Conservation (phyloP, 2,329 filamentous ascomycete species). For the Colletotrichum coccodes region DNA sequence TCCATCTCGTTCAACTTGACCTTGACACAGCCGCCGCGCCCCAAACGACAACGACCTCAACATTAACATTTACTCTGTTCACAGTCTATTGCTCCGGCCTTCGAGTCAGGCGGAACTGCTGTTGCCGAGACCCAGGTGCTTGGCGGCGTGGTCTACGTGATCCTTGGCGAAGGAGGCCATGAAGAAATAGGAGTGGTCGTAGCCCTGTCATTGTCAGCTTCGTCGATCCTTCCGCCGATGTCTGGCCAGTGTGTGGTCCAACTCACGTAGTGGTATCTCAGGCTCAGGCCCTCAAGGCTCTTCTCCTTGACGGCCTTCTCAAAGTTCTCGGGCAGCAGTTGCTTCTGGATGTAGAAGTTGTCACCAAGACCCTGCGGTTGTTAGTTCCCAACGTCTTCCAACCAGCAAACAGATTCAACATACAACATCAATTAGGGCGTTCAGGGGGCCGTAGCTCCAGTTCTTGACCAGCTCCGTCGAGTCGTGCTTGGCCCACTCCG, state of each 20-base stretch:
- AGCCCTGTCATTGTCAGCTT: slow-evolving; percentile 63
- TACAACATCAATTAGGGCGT: slow-evolving; percentile 88
- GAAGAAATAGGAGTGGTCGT: slow-evolving; percentile 98
- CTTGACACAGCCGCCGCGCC: neutral
- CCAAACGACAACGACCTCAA: neutral
- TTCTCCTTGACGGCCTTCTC: slow-evolving; percentile 80
- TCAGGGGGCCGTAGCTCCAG: slow-evolving; percentile 73
- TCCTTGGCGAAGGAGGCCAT: slow-evolving; percentile 91
- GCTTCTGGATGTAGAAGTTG: slow-evolving; percentile 95
- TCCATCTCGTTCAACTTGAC: neutral
- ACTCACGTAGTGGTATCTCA: slow-evolving; percentile 83
- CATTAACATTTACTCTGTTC: slow-evolving; percentile 10
- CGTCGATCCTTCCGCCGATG: neutral
- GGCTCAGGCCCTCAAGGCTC: slow-evolving; percentile 76
- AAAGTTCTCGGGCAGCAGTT: slow-evolving; percentile 95
- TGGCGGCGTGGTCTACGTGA: slow-evolving; percentile 91
- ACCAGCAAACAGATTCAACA: slow-evolving; percentile 44
- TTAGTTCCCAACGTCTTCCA: neutral
- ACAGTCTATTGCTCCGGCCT: slow-evolving; percentile 21
- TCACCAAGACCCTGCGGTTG: slow-evolving; percentile 82
- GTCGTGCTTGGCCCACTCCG: slow-evolving; percentile 89
- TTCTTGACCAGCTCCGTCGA: slow-evolving; percentile 87
- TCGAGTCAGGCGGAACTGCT: slow-evolving; percentile 26
- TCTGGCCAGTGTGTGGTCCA: neutral
- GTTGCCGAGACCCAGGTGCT: slow-evolving; percentile 68